Base-by-base conservation (phyloP, 108 stramenopile genomes). In the Schizochytrium sp. region DNA sequence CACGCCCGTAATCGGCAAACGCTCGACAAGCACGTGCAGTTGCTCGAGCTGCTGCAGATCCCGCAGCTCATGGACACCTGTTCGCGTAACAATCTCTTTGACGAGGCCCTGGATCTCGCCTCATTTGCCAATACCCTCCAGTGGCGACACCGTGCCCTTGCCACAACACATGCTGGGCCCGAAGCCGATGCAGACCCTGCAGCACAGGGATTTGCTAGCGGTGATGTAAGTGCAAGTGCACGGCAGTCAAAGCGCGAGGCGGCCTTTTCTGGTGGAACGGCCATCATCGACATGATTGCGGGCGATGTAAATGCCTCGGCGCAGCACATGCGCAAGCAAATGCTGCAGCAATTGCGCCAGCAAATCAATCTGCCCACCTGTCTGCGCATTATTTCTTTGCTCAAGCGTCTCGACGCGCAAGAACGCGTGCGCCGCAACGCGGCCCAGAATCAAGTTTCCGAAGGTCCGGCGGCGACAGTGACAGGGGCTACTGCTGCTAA, bases 61-160 rank as follows among this genome's bases (percentile, higher is more conserved):
- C 90, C 90, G n/a, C 90, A 91, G 76, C 72, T 91, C 44, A 88
- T 91, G 69, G 90, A 91, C 5, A 45, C 90, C 44, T 91, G 90
- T 44, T 18, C 60, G 21, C 60, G 90, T 4, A 89, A 60, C 71
- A 88, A 69, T 4, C 29, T 88, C 14, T 87, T 59, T 4, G 90
- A 91, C 87, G 90, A 88, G 71, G 90, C 90, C 63, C 88, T 91
- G 23, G 88, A 91, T 6, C 72, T 91, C 29, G 45, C 76, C 1
- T 53, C 48, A 12, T 83, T 83, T 34, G 76, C 76, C 14, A 83
- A 28, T 45, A 83, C 76, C 4, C 28, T 83, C 0, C 76, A 83
- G 51, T 25, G 51, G 51, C 45, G 76, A 12, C 76, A 83, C 76
- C 19, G 45, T 12, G 76, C 76, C 5, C 45, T 83, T 5, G 45